These are phyloP conservation scores for Fusarium sulawesiense DNA, from an alignment of 2,329 filamentous ascomycete genomes.

Conservation along the genomic window DNA sequence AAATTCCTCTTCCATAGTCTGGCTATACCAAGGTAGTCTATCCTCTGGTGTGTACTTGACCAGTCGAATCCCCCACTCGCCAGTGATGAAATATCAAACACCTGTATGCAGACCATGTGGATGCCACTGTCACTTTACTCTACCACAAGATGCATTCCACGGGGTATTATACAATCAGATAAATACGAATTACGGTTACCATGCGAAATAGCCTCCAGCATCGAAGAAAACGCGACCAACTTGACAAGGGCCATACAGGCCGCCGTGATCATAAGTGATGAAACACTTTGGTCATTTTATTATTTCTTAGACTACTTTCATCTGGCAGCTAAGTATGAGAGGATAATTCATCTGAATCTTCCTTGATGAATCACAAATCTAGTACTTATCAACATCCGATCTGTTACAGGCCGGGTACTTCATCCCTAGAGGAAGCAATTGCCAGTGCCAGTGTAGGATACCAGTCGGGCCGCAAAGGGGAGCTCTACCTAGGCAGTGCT, in stretches of 20 bases:
- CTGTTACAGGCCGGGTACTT: neutral
- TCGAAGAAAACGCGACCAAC: neutral
- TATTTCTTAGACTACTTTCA: neutral
- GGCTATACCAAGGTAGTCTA: neutral
- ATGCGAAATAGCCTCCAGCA: neutral
- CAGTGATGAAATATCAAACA: slow-evolving; percentile 12
- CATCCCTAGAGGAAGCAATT: neutral
- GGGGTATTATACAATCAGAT: neutral
- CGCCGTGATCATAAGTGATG: neutral
- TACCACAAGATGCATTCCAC: neutral
- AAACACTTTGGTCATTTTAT: neutral
- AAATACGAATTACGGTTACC: accelerated
- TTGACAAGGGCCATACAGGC: neutral
- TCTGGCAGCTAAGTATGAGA: neutral
- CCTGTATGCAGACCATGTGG: neutral
- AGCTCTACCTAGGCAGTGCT: neutral
- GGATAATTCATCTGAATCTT: too few species aligned
- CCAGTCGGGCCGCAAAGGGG: neutral
- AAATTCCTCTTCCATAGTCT: neutral
- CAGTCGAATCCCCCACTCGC: neutral
- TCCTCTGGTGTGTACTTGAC: neutral
- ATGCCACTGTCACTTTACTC: slow-evolving; percentile 3
- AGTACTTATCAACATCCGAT: neutral
- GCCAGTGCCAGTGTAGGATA: neutral
- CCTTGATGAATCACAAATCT: neutral